phyloP scores from a whole-genome alignment of 2,329 filamentous ascomycete genomes.

The Thelonectria blattea region DNA sequence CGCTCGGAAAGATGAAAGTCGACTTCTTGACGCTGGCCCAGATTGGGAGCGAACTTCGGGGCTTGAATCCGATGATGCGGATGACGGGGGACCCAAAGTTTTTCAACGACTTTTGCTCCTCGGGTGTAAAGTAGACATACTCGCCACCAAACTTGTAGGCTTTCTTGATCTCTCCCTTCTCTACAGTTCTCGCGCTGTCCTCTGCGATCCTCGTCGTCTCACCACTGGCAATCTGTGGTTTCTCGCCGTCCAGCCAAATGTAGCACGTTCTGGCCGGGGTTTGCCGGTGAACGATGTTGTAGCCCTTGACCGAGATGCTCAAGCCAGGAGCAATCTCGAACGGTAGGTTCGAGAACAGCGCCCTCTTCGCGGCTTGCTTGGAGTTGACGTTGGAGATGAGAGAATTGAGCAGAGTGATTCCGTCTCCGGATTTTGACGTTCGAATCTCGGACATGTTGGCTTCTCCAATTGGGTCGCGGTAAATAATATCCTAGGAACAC shows the following conservation, averaged over 20 bases:
- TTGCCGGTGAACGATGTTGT: constrained; percentile 86
- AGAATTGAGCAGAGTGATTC: constrained; percentile 78
- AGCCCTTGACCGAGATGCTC: constrained; percentile 90
- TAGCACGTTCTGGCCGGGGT: constrained; percentile 82
- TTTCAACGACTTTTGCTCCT: constrained; percentile 80
- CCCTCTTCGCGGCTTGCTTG: constrained; percentile 82
- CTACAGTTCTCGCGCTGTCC: constrained; percentile 76
- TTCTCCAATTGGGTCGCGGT: constrained; percentile 76
- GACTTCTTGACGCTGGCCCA: constrained; percentile 90
- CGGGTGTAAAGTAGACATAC: constrained; percentile 82
- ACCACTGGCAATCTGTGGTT: constrained; percentile 77
- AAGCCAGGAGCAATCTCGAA: constrained; percentile 87
- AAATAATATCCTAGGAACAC: constrained; percentile 78
- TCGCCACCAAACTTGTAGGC: constrained; percentile 97
- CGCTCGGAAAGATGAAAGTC: constrained; percentile 91
- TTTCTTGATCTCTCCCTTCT: constrained; percentile 83
- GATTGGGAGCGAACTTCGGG: constrained; percentile 71
- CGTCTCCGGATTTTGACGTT: constrained; percentile 72
- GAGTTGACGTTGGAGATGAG: constrained; percentile 89
- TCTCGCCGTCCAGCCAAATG: constrained; percentile 87
- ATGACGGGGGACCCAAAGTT: constrained; percentile 84
- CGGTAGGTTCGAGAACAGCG: constrained; percentile 85
- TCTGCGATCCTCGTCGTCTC: constrained; percentile 78
- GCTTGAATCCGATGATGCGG: constrained; percentile 93
- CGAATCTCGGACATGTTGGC: constrained; percentile 62